Base-by-base conservation (phyloP, 1,284 basidiomycete genomes). In the Anthracocystis setariae region DNA sequence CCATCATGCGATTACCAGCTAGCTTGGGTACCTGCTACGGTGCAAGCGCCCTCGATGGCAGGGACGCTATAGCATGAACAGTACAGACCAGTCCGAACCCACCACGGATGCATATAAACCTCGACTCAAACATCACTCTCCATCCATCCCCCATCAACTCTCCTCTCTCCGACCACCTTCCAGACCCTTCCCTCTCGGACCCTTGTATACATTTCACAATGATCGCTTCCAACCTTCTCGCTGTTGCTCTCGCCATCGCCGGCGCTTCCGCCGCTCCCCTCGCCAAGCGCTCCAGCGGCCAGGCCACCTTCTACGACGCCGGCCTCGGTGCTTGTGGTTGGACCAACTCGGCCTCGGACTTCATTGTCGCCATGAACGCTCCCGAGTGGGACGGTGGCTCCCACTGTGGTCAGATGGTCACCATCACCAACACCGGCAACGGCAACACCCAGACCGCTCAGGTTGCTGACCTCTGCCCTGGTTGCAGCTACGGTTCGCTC, bases 381-480 rank as follows among this genome's bases (percentile, higher is more conserved):
- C 61, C 69, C 35, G 68, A 74, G 63, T 81, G 76, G 68, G 62
- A 55, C 46, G 51, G 48, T 21, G 73, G 73, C 32, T 46, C 67
- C 15, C 65, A 73, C 67, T 92, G 92, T 82, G 88, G 87, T 78
- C 84, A 88, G 83, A 77, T 74, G 18, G 88, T 92, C 73, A 88
- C 87, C 32, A 90, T 93, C 78, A 84, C 86, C 4, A 88, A 87
- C 80, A 84, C 57, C 38, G 43, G 69, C 53, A 77, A 86, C 33
- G 90, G 90, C 69, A 89, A 88, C 82, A 86, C 87, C 3, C 85
- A 88, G 10, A 74, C 80, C 17, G 92, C 91, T 2, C 85, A 83
- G 8, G 88, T 93, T 70, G 86, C 86, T 76, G 91, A 92, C 82
- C 85, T 70, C 88, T 92, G 91, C 82, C 87, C 87, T 53, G 88